Base-by-base conservation (phyloP, 805 yeast species). In the Maudiozyma barnettii region DNA sequence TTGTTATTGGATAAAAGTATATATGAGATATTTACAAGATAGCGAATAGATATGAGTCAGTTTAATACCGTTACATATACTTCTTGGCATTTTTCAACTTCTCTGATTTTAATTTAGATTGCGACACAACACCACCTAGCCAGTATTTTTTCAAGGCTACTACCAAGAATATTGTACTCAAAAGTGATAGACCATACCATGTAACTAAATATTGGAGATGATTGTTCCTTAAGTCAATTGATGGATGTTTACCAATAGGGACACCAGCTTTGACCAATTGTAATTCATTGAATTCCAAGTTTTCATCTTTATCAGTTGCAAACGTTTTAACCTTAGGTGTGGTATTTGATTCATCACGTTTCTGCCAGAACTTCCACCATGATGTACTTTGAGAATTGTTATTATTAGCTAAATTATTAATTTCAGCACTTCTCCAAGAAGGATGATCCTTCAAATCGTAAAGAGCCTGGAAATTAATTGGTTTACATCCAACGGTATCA, bases 161-260 rank as follows among this genome's bases (percentile, higher is more conserved):
- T 23, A 73, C 54, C 31, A 93, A 72, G 66, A 88, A 76, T 31
- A 83, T 77, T 0, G 89, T 57, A 35, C 95, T 83, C 36, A 86
- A 76, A 38, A 84, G 57, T 1, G 89, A 79, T 39, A 91, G 75
- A 0, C 96, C 95, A 63, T 86, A 91, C 99, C 99, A 93, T 0
- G 99, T 93, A 19, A 88, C 79, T 59, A 93, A 69, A 63, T 93
- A 93, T 64, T 91, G 96, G 64, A 90, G 67, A 61, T 93, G 99
- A 60, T 89, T 88, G 64, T 93, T 93, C 51, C 84, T 80, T 60
- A 87, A 75, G 54, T 82, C 90, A 31, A 91, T 78, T 55, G 78
- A 79, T n/a, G 96, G 90, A 8, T 72, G 67, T 46, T 83, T 80
- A 1, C 96, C 99, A 10, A 93, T 63, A 10, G 99, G 99, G 6